phyloP scores from a whole-genome alignment of 2,329 filamentous ascomycete species.

The Bipolaris oryzae region DNA sequence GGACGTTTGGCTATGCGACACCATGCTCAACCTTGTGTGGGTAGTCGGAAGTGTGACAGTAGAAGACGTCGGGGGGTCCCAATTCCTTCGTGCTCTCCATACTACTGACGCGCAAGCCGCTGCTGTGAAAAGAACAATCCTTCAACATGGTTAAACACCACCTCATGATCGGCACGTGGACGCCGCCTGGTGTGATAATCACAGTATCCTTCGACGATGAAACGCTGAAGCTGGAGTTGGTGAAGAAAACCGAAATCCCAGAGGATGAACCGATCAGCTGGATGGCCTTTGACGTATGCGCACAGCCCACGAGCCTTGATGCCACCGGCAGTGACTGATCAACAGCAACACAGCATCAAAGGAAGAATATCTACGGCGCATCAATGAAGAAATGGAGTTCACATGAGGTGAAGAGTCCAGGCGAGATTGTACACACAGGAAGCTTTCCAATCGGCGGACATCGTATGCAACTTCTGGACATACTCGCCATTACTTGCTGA shows the following conservation, averaged over 20 bases:
- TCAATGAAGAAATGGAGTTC: conserved; percentile 95
- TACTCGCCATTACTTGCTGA: neutral
- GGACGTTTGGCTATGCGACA: conserved; percentile 22
- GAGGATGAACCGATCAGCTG: conserved; percentile 87
- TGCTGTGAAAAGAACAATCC: conserved; percentile 1
- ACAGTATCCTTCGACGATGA: conserved; percentile 88
- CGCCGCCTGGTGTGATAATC: conserved; percentile 86
- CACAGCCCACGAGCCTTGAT: neutral
- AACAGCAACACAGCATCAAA: conserved; percentile 65
- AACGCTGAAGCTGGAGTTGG: conserved; percentile 71
- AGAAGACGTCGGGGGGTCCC: neutral
- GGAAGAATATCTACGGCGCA: conserved; percentile 85
- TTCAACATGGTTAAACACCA: conserved; percentile 74
- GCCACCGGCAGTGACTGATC: conserved; percentile 21
- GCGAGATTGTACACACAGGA: conserved; percentile 74
- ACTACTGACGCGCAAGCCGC: neutral
- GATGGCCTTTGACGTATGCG: conserved; percentile 84
- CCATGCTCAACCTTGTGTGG: conserved; percentile 5
- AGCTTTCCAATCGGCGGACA: conserved; percentile 76
- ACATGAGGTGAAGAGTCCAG: conserved; percentile 76
- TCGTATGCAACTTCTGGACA: conserved; percentile 58
- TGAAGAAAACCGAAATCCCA: conserved; percentile 82
- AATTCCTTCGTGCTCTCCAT: neutral
- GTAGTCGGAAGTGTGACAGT: neutral
- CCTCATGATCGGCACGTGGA: conserved; percentile 92